A percentile compares a stretch with the other conserved stretches of the same genome.
Evolutionary conservation across 495 filamentous ascomycete genomes (phyloP).

Genomic region (Ascodesmis nigricans): DNA sequence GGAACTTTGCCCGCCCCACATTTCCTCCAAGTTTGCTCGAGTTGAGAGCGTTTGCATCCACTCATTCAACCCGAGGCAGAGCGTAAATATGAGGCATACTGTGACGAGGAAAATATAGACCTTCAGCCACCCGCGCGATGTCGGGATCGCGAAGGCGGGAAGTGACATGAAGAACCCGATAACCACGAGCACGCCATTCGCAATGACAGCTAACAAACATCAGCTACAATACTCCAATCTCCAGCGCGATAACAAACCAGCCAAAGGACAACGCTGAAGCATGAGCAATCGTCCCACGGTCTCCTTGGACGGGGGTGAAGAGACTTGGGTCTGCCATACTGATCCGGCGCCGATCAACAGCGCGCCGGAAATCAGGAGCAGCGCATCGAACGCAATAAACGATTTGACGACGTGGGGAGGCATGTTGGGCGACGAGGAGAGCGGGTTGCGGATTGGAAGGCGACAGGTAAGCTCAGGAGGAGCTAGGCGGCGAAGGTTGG

Average conservation of each 20-base stretch:
- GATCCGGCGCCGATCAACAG: constrained; percentile 42
- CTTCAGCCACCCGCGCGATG: constrained; percentile 35
- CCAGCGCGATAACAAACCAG: constrained; percentile 25
- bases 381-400: constrained; percentile 33
- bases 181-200: constrained; percentile 39
- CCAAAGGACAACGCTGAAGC: constrained; percentile 36
- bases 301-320: constrained; percentile 26
- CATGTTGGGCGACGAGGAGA: constrained; percentile 24
- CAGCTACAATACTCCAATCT: background rate
- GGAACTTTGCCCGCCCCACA: constrained; percentile 33
- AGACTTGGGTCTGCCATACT: constrained; percentile 31
- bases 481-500: no score
- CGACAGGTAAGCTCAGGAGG: no score
- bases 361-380: constrained; percentile 41
- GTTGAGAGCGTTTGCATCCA: constrained; percentile 50
- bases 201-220: constrained; percentile 32
- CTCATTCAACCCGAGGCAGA: constrained; percentile 40
- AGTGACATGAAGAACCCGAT: constrained; percentile 33
- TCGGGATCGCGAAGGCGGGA: constrained; percentile 36
- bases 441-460: constrained; percentile 1
- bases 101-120: constrained; percentile 36
- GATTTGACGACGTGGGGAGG: constrained; percentile 34
- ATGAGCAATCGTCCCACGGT: constrained; percentile 41
- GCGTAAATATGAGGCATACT: constrained; percentile 37
- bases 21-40: constrained; percentile 30